Base-by-base conservation (phyloP, 352 stramenopile species). In the Globisporangium recalcitrans region DNA sequence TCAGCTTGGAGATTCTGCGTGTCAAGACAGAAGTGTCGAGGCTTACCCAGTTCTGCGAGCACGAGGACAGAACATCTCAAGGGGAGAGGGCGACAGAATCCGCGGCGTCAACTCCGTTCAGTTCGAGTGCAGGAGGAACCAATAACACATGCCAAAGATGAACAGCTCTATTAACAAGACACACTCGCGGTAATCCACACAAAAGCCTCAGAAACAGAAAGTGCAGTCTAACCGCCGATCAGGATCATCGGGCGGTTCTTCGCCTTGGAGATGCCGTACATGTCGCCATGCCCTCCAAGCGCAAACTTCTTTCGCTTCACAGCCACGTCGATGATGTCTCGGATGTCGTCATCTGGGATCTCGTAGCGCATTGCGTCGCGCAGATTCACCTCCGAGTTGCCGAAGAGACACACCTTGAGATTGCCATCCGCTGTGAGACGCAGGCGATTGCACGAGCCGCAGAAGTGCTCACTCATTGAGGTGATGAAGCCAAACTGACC, bases 381-480 rank as follows among this genome's bases (percentile, higher is more conserved):
- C 22, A 99, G 74, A 70, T 78, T 97, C 27, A 99, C 82, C 64
- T 97, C 91, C 10, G 96, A 91, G 66, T 89, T 89, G 22, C 94
- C 95, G 77, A 99, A 99, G 6, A 99, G 72, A 71, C 97, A 99
- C 14, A 98, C 95, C 67, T 98, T 98, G 24, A 98, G 69, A 63
- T 89, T 90, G 22, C 97, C 97, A 66, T 99, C 97, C 3, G 96
- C 93, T 21, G 96, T 99, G 40, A 99, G 75, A 9, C 97, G 91
- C 16, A 99, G 70, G 10, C 97, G 92, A 77, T 99, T 99, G 81
- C 97, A 99, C 8, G 82, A 91, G 47, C 90, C 90, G 74, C 97
- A 99, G 75, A 99, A 99, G 65, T 98, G 90, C 63, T 98, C 82
- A 58, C 89, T 98, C 97, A 99, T 99, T 26, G 90, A 98, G 14